Base-by-base conservation (phyloP, 2,329 filamentous ascomycete genomes). In the Ciborinia camelliae region DNA sequence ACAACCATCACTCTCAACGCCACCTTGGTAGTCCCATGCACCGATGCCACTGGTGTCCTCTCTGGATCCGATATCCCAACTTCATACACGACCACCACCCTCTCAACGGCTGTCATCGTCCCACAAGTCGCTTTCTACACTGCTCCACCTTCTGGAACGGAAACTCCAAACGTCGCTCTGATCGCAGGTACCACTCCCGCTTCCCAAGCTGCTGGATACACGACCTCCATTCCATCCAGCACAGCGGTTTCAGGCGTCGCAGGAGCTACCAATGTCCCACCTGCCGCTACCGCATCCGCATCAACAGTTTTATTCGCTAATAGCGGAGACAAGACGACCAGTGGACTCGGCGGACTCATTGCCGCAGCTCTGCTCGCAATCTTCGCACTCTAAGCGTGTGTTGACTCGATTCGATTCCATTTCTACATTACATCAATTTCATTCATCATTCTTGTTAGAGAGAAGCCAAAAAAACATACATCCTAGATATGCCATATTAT, bases 21-120 rank as follows among this genome's bases (percentile, higher is more conserved):
- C 71, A 86, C 84, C 70, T 81, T 82, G 41, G 76, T 84, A 35
- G 77, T 83, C 47, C 79, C 81, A 58, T 81, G 78, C 74, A 81
- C 80, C 53, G 76, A 84, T 43, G 68, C 72, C 39, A 74, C 71
- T 26, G 72, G 73, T 45, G 30, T 43, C 14, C 35, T 59, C 41
- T 77, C 79, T 50, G 80, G 79, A 69, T 73, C 75, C 65, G 78
- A 77, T 66, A 78, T 85, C 71, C 77, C 81, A 62, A 80, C 79
- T 75, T 81, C 82, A 67, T 82, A 79, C 74, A 79, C 80, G 74
- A 81, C 79, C 55, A 76, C 78, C 39, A 78, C 75, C 65, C 71
- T 81, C 71, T 77, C 77, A 72, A 81, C 81, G 66, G 78, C 79
- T 71, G 70, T 86, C 67, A 75, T 78, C 55, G 80, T 86, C 32